A percentile compares a stretch with the other conserved stretches of the same genome.
Evolutionary conservation across 2,329 filamentous ascomycete species (phyloP).

Genomic region (Blastomyces gilchristii): DNA sequence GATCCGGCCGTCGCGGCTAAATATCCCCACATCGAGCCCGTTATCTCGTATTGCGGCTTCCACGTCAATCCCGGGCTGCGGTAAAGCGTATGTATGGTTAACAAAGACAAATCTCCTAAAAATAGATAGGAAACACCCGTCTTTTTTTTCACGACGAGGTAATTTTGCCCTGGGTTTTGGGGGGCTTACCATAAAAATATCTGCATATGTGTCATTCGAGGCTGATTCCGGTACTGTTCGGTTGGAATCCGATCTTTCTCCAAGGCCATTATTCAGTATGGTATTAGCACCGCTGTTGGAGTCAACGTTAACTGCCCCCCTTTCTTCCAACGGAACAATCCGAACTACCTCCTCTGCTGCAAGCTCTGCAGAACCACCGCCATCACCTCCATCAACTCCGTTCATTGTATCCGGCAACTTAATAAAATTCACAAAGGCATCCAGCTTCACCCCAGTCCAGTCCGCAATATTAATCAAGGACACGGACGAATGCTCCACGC

Average conservation of each 20-base stretch:
- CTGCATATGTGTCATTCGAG: slow-evolving; percentile 4
- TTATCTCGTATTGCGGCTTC: slow-evolving; percentile 43
- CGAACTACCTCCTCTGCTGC: slow-evolving; percentile 2
- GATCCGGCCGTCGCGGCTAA: slow-evolving; percentile 32
- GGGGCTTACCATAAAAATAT: slow-evolving; percentile 16
- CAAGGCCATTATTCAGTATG: background rate
- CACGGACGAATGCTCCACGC: slow-evolving; percentile 45
- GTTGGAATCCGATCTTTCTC: background rate
- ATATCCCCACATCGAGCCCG: slow-evolving; percentile 45
- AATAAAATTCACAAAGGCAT: slow-evolving; percentile 75
- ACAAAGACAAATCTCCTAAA: background rate
- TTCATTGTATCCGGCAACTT: slow-evolving; percentile 38
- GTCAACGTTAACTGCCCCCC: slow-evolving; percentile 4
- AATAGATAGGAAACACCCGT: background rate
- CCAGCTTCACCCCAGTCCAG: slow-evolving; percentile 64
- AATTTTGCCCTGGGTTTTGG: background rate
- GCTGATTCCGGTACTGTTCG: background rate
- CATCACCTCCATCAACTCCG: background rate
- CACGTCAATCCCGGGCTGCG: slow-evolving; percentile 45
- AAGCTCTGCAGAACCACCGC: background rate
- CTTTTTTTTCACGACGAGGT: background rate
- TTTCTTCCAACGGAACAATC: slow-evolving; percentile 8
- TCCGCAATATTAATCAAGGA: slow-evolving; percentile 59
- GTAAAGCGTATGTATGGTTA: background rate
- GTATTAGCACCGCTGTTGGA: background rate